Base-by-base conservation (phyloP, 2,329 filamentous ascomycete species). In the Fusarium xylarioides region DNA sequence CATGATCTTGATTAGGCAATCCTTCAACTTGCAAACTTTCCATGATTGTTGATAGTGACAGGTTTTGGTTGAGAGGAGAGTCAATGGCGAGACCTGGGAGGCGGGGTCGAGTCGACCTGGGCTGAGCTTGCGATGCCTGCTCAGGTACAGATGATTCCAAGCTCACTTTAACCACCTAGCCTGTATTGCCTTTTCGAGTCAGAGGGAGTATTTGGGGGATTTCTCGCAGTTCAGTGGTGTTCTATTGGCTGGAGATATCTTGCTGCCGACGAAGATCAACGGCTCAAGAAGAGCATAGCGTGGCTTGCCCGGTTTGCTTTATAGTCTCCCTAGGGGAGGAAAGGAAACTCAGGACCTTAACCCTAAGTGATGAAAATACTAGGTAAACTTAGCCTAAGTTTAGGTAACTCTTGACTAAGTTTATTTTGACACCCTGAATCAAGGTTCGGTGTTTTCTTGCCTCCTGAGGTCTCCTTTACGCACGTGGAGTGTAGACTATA, bases 1-100 rank as follows among this genome's bases (percentile, higher is more conserved):
- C 62, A 75, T 74, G 61, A 73, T 70, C 54, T 38, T 49, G 56
- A 60, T 40, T 55, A 66, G 32, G 61, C 46, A 61, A 65, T 68
- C 50, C 66, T 65, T 70, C 30, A 50, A 56, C 53, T 47, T 52
- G 44, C 44, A 42, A 63, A 49, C 44, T 64, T 67, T 70, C 53
- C 49, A 53, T 66, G 49, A 34, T 38, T 44, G 28, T 49, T 52
- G 62, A 43, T 23, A 47, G 52, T 54, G 66, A 46, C n/a, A 15
- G 55, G 52, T 21, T 42, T 57, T 47, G 35, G 52, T 55, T 30
- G 42, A 59, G 52, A 61, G 60, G 40, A 63, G 18, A 63, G 15
- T 50, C 44, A 23, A 18, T 38, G 21, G n/a, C 26, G n/a, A 32
- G 38, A 28, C 26, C 26, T 46, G 23, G 43, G 43, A 54, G 26